Evolutionary conservation across 2,329 filamentous ascomycete genomes (phyloP).

Genomic region (Thelonectria olida): DNA sequence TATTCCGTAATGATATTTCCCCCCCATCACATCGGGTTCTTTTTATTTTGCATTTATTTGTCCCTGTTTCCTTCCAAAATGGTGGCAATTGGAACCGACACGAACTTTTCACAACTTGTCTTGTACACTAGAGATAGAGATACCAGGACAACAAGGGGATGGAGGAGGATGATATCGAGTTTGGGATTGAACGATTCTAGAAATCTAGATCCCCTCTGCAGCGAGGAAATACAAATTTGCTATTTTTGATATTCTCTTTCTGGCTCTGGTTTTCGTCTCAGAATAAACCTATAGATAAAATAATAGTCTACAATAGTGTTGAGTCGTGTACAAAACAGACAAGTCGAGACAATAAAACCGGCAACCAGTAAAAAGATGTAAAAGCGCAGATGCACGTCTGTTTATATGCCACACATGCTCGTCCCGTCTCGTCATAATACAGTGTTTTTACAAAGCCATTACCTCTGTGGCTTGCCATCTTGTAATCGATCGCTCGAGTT

Average conservation of each 20-base stretch:
- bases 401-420: conserved; percentile 9
- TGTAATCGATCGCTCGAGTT: conserved; percentile 30
- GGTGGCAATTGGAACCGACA: conserved; percentile 23
- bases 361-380: conserved; percentile 11
- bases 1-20: conserved; percentile 23
- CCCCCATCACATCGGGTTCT: conserved; percentile 1
- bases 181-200: conserved; percentile 11
- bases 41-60: conserved; percentile 6
- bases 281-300: background rate
- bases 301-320: conserved; percentile 29
- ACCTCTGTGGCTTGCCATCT: conserved; percentile 22
- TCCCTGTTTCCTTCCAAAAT: conserved; percentile 30
- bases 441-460: conserved; percentile 36
- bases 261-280: background rate
- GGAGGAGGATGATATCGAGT: conserved; percentile 17
- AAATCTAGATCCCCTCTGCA: conserved; percentile 8
- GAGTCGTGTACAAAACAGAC: conserved; percentile 19
- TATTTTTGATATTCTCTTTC: conserved; percentile 1
- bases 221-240: conserved; percentile 19
- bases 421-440: conserved; percentile 30
- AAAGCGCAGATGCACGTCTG: background rate
- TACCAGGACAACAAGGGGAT: conserved; percentile 30
- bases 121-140: conserved; percentile 44
- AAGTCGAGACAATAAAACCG: conserved; percentile 8
- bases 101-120: conserved; percentile 27